Evolutionary conservation across 176 grass and related monocot genomes (phyloP).

Genomic region (Carex myosuroides): DNA sequence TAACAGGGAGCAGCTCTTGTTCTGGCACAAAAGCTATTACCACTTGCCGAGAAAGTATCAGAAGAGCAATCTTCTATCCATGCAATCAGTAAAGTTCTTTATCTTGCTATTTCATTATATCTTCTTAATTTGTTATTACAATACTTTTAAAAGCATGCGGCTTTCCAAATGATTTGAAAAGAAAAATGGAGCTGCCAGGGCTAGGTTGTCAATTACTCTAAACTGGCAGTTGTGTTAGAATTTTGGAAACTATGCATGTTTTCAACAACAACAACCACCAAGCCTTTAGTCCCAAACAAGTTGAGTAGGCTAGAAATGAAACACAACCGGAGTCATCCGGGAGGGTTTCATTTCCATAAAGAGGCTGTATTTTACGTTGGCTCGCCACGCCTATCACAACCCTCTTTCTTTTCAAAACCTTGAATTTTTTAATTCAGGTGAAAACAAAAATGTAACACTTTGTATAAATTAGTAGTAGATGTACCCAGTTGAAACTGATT

Average conservation of each 20-base stretch:
- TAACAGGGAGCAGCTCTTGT: conserved; percentile 68
- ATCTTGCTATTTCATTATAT: neutral
- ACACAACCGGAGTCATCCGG: too few species aligned
- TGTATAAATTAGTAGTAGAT: neutral
- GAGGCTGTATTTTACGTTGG: too few species aligned
- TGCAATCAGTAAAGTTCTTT: neutral
- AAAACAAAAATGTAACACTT: neutral
- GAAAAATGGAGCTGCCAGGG: neutral
- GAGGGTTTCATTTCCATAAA: too few species aligned
- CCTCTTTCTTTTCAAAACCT: neutral
- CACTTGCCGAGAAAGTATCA: conserved; percentile 35
- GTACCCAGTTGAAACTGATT: conserved; percentile 7
- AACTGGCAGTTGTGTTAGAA: neutral
- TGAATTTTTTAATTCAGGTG: neutral
- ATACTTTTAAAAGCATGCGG: neutral
- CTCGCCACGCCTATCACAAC: too few species aligned
- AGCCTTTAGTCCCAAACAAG: too few species aligned
- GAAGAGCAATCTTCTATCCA: conserved; percentile 12
- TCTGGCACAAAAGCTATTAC: conserved; percentile 65
- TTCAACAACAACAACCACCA: too few species aligned
- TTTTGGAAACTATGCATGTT: neutral
- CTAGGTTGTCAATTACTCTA: neutral
- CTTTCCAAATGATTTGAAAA: neutral
- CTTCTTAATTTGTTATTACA: neutral
- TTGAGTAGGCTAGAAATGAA: too few species aligned